A percentile compares a stretch with the other conserved stretches of the same genome.
phyloP scores from a whole-genome alignment of 305 asterid genomes.

The Stenogyne calaminthoides region DNA sequence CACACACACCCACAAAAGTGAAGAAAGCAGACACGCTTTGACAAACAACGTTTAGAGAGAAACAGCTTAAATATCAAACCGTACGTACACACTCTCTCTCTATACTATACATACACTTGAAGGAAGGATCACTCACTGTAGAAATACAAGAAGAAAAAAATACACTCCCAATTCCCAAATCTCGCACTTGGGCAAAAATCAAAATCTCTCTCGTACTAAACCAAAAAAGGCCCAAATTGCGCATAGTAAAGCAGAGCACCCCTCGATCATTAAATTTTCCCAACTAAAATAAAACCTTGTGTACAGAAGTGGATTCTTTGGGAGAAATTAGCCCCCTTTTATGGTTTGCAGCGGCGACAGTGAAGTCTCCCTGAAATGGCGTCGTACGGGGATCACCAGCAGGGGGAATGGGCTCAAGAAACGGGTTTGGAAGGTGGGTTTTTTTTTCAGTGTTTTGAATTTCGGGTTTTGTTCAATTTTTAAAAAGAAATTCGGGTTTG shows the following conservation, averaged over 20 bases:
- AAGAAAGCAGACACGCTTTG: slow-evolving; percentile 24
- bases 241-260: slow-evolving; percentile 6
- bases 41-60: slow-evolving; percentile 13
- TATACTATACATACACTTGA: no score
- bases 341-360: neutral
- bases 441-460: slow-evolving; percentile 14
- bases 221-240: slow-evolving; percentile 8
- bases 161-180: slow-evolving; percentile 31
- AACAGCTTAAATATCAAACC: slow-evolving; percentile 36
- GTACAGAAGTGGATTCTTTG: slow-evolving; percentile 21
- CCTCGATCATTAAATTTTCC: slow-evolving; percentile 27
- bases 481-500: no score
- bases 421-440: slow-evolving; percentile 59
- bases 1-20: slow-evolving; percentile 1
- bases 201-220: no score
- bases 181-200: slow-evolving; percentile 31
- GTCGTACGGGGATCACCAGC: slow-evolving; percentile 61
- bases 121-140: slow-evolving; percentile 38
- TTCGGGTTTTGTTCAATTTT: neutral
- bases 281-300: slow-evolving; percentile 20
- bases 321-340: neutral
- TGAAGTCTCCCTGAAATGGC: slow-evolving; percentile 22
- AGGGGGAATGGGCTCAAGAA: slow-evolving; percentile 51
- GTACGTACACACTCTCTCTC: slow-evolving; percentile 39
- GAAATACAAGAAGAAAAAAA: no score